Base-by-base conservation (phyloP, 2,329 filamentous ascomycete genomes). In the Atkinsonella texensis region DNA sequence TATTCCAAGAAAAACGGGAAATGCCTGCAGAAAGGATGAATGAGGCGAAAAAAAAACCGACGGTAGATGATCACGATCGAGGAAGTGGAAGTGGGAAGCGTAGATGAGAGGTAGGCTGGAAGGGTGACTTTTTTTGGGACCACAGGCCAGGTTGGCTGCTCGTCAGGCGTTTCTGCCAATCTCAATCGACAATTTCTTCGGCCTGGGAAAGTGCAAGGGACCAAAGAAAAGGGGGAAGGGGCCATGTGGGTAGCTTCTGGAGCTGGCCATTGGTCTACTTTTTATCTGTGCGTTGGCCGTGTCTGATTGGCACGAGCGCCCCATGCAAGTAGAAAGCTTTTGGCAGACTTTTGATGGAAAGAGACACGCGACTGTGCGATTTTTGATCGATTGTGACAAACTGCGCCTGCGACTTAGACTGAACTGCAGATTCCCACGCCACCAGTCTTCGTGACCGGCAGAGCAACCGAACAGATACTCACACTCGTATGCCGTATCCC, bases 181-280 rank as follows among this genome's bases (percentile, higher is more conserved):
- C 66, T 65, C 65, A 71, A 68, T 67, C 63, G 69, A 71, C 70
- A 75, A 74, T 75, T 75, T 75, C 71, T 66, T 60, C 68, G 57
- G 61, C 61, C 57, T 43, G 45, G 62, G 64, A 62, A 60, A 64
- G 63, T 62, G 64, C 66, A 69, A 28, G 65, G 68, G 67, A 60
- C 63, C 55, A 61, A 66, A 69, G 70, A 69, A 69, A 70, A 69
- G 66, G 71, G 70, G 70, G 68, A 69, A 70, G 62, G 63, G 63
- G 64, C 58, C 59, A 54, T 46, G 50, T 53, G 52, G 55, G n/a
- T 53, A 52, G 54, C 54, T 50, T 57, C 52, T 58, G 45, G 54
- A 61, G 60, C 59, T 61, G 46, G 46, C 58, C 48, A 68, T 66
- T 65, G 64, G 64, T 48, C 52, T 52, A 32, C 33, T 33, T 23